phyloP scores from a whole-genome alignment of 805 yeast genomes.

The Barnettozyma vustinii region DNA sequence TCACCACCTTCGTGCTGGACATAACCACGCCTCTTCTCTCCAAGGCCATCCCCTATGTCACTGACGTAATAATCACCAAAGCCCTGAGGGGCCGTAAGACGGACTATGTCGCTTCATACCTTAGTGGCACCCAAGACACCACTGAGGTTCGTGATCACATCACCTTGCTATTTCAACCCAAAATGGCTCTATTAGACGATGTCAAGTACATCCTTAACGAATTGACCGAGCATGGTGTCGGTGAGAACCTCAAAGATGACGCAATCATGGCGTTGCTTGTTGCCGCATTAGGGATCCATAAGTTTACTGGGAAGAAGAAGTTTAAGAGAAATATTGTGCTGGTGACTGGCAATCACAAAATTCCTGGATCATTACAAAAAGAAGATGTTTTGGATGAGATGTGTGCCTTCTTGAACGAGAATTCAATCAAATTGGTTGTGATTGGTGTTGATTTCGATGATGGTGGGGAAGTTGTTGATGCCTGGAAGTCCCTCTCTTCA shows the following conservation, averaged over 20 bases:
- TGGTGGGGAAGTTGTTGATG: not conserved
- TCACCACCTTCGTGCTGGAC: conserved; percentile 40
- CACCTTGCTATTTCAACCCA: conserved; percentile 2
- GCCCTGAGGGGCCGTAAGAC: conserved; percentile 31
- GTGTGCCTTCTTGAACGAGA: conserved; percentile 6
- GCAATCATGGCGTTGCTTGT: conserved; percentile 7
- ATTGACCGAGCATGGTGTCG: conserved; percentile 1
- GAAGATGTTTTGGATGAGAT: conserved; percentile 8
- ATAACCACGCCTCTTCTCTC: conserved; percentile 25
- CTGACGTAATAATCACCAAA: conserved; percentile 30
- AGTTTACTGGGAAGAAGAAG: conserved; percentile 19
- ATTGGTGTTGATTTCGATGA: conserved; percentile 20
- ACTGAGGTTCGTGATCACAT: conserved; percentile 8
- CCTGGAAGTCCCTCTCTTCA: conserved; percentile 11
- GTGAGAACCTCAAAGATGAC: conserved; percentile 3
- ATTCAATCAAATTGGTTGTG: conserved; percentile 14
- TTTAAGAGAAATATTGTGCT: conserved; percentile 21
- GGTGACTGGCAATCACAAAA: conserved; percentile 16
- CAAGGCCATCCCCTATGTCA: conserved; percentile 37
- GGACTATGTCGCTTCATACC: conserved; percentile 33
- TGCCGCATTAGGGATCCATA: conserved; percentile 7
- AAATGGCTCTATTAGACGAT: conserved; percentile 4
- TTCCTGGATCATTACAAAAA: conserved; percentile 12
- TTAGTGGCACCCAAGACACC: conserved; percentile 15
- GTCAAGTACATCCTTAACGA: not conserved